phyloP scores from a whole-genome alignment of 176 grass and related monocot genomes.

The Zea mays region DNA sequence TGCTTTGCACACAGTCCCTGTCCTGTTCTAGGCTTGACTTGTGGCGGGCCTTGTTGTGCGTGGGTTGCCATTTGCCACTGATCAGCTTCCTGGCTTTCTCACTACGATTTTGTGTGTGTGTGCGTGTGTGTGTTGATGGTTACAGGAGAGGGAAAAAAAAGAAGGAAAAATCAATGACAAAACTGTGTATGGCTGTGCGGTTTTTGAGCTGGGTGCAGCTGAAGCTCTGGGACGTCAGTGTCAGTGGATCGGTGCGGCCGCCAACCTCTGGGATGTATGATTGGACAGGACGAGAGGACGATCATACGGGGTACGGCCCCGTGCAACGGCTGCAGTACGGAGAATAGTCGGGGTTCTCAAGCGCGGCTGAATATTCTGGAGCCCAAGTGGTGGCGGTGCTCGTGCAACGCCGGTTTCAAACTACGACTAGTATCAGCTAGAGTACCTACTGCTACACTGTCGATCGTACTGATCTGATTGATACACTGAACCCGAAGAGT shows the following conservation, averaged over 20 bases:
- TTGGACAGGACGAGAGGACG: too few species aligned
- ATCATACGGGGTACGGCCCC: constrained; percentile 18
- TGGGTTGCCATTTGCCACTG: neutral
- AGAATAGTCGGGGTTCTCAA: neutral
- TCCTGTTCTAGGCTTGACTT: too few species aligned
- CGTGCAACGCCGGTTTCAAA: too few species aligned
- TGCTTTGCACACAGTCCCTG: neutral
- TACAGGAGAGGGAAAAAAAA: too few species aligned
- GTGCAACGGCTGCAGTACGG: neutral
- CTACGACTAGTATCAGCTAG: too few species aligned
- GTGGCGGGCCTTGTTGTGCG: neutral
- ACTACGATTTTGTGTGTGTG: too few species aligned
- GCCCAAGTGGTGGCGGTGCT: neutral
- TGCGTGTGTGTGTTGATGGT: too few species aligned
- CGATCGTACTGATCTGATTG: too few species aligned
- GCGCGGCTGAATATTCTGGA: neutral
- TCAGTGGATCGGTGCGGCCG: too few species aligned
- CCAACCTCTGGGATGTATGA: neutral
- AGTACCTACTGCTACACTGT: too few species aligned
- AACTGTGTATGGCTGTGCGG: neutral
- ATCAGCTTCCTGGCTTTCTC: neutral
- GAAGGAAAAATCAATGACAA: too few species aligned
- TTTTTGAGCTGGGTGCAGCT: neutral
- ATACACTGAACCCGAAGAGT: neutral
- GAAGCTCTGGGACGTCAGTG: neutral